Conservation (phyloP, 768 basidiomycete genomes). For the Phanerochaete sordida region DNA sequence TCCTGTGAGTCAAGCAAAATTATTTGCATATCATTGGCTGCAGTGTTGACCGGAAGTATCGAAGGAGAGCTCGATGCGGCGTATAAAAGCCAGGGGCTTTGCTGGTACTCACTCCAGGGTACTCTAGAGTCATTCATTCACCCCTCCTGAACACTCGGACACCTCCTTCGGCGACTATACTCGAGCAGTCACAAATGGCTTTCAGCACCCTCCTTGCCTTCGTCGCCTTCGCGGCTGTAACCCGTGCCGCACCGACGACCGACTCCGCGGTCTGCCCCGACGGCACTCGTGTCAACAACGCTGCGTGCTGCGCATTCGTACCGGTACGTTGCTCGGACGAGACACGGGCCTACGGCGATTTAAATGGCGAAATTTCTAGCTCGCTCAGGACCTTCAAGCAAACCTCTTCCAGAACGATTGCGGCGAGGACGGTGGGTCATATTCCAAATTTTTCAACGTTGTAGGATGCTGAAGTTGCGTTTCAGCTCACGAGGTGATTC, state of each 20-base stretch:
- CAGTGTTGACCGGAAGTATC: no score
- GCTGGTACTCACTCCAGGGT: no score
- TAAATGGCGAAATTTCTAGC: neutral
- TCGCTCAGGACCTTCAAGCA: neutral
- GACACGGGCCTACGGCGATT: neutral
- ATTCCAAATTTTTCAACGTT: neutral
- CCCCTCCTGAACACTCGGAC: no score
- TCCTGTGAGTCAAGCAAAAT: no score
- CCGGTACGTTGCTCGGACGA: neutral
- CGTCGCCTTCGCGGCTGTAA: neutral
- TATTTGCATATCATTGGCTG: no score
- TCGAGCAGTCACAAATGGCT: no score
- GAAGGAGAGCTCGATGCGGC: no score
- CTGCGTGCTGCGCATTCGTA: neutral
- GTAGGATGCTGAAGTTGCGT: neutral
- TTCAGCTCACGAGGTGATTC: slow-evolving; percentile 1
- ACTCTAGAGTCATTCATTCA: no score
- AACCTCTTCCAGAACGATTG: neutral
- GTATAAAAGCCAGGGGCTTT: no score
- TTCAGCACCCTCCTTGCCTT: neutral
- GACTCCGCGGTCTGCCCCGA: neutral
- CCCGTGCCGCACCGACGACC: no score
- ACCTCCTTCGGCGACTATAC: no score
- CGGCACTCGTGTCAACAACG: neutral
- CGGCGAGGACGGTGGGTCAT: neutral